Evolutionary conservation across 2,329 filamentous ascomycete species (phyloP).

Genomic region (Calonectria crousiana): DNA sequence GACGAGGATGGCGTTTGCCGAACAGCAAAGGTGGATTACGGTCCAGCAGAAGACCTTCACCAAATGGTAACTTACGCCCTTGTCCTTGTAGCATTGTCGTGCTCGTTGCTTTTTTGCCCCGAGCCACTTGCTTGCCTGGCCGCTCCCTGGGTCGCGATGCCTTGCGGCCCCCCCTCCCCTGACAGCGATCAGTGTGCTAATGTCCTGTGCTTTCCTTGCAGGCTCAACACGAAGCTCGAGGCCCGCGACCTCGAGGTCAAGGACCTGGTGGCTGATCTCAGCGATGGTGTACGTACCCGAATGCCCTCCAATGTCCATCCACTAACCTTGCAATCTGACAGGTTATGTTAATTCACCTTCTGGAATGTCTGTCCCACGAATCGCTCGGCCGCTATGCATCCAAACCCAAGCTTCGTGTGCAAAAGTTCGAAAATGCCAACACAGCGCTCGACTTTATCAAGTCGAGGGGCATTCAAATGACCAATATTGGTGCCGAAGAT

Average conservation of each 20-base stretch:
- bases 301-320: constrained; percentile 13
- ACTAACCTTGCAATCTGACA: constrained; percentile 52
- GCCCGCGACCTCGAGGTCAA: constrained; percentile 82
- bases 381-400: constrained; percentile 97
- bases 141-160: constrained; percentile 11
- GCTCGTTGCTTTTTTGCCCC: constrained; percentile 1
- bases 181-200: constrained; percentile 1
- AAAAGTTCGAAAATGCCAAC: constrained; percentile 98
- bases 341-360: constrained; percentile 95
- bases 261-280: constrained; percentile 89
- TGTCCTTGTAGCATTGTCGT: background rate
- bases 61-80: constrained; percentile 75
- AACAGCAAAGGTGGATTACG: constrained; percentile 77
- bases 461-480: constrained; percentile 92
- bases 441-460: constrained; percentile 94
- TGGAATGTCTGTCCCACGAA: constrained; percentile 95
- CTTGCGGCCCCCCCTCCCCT: background rate
- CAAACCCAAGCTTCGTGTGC: constrained; percentile 94
- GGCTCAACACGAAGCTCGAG: constrained; percentile 96
- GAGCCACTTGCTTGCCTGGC: background rate
- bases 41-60: constrained; percentile 99
- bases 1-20: constrained; percentile 72
- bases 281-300: constrained; percentile 82
- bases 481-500: constrained; percentile 98
- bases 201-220: constrained; percentile 49